Conservation (phyloP, 345 rosid genomes). For the Aegle marmelos region DNA sequence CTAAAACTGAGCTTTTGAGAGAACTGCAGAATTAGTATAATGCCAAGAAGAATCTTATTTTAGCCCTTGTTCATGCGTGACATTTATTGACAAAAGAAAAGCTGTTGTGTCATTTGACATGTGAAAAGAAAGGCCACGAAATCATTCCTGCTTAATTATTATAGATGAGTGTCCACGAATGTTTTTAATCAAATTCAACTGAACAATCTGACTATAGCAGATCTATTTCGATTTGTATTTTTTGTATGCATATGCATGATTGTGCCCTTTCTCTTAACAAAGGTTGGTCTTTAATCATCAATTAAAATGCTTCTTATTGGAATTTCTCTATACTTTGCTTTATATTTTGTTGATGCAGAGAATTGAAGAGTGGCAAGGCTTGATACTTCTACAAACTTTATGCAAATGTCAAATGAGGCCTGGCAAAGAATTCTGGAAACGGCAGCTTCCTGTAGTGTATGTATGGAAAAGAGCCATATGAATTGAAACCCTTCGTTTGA, state of each 20-base stretch:
- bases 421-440: too few species aligned
- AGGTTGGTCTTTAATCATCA: not conserved
- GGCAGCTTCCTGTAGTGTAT: too few species aligned
- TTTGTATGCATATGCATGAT: not conserved
- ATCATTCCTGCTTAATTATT: conserved; percentile 15
- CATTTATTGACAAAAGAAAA: conserved; percentile 21
- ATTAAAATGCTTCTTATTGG: not conserved
- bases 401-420: too few species aligned
- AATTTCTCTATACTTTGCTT: too few species aligned
- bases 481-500: not conserved
- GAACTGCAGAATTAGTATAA: not conserved
- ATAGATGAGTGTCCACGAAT: conserved; percentile 19
- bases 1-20: not conserved
- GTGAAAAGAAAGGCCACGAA: conserved; percentile 21
- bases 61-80: conserved; percentile 26
- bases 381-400: too few species aligned
- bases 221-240: not conserved
- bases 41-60: conserved; percentile 26
- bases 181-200: not conserved
- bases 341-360: too few species aligned
- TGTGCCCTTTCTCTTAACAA: not conserved
- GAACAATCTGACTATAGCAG: conserved; percentile 17
- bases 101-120: conserved; percentile 34
- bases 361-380: too few species aligned
- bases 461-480: not conserved